Conservation (phyloP, 768 basidiomycete genomes). For the Clitopilus hobsonii region DNA sequence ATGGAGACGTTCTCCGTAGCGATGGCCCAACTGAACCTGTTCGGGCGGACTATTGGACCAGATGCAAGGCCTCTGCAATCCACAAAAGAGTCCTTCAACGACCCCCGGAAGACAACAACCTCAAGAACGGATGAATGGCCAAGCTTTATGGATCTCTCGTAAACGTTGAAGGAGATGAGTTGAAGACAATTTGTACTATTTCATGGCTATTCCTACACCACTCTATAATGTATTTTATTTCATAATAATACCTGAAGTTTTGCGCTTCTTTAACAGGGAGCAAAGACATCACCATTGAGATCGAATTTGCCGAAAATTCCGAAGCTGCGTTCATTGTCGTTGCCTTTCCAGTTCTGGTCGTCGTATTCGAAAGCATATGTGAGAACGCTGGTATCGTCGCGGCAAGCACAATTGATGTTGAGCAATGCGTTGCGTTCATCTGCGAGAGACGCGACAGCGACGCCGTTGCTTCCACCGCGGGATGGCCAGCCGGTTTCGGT, state of each 20-base stretch:
- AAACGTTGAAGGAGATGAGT: too few relatives aligned
- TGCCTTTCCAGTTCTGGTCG: conserved; percentile 31
- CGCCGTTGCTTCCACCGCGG: conserved; percentile 23
- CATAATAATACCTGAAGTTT: background rate
- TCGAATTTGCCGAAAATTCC: conserved; percentile 30
- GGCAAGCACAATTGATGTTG: conserved; percentile 30
- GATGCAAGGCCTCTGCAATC: too few relatives aligned
- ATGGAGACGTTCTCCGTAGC: background rate
- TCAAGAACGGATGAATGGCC: too few relatives aligned
- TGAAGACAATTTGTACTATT: too few relatives aligned
- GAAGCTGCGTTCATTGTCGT: conserved; percentile 34
- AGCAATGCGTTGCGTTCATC: conserved; percentile 28
- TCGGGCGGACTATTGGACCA: background rate
- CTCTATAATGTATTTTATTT: background rate
- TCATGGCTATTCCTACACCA: background rate
- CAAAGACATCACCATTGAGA: conserved; percentile 20
- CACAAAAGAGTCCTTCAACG: too few relatives aligned
- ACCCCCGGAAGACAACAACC: too few relatives aligned
- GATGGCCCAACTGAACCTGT: background rate
- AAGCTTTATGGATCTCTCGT: too few relatives aligned
- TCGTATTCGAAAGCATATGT: conserved; percentile 35
- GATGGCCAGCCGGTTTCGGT: conserved; percentile 40
- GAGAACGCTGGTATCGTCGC: conserved; percentile 23
- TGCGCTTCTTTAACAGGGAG: conserved; percentile 12
- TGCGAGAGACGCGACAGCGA: conserved; percentile 22